Evolutionary conservation across 2,329 filamentous ascomycete species (phyloP), one percentile per base, ranked within the genome.

Genomic region (Trichoderma sp.): DNA sequence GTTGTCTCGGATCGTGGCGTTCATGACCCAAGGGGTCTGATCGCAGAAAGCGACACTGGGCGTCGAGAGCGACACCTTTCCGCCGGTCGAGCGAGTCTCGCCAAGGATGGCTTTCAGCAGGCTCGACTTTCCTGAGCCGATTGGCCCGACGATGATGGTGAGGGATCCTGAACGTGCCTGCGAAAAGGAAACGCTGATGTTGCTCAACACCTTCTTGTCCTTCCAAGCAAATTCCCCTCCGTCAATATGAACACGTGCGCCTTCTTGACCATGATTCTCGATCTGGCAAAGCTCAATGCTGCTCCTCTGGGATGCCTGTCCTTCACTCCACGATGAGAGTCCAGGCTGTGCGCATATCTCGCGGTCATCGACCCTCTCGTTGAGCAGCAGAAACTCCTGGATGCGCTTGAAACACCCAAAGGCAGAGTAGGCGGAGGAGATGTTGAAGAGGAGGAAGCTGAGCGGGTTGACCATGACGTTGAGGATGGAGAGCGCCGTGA

Each of bases 1-100:
- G 41, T 78, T 79, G 17, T 74, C 69, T 1, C 74, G 71, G 5
- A 79, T 71, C 0, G 72, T 73, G 0, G 70, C 74, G 24, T 78
- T 78, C 65, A 74, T 71, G 17, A 75, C 65, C 74, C 74, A 78
- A 0, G 74, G 70, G 2, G 72, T 73, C 60, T 76, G 74, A 3
- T 72, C 71, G 17, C 74, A 76, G 54, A 74, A 76, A 0, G 73
- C 73, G 0, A 76, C 66, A 21, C 71, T 69, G 1, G 69, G 45
- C 0, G 71, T 69, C 5, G 67, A 65, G 3, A 74, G 28, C 3
- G 68, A 70, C 9, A 77, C 66, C 0, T 59, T 50, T 0, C 75
- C 75, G 1, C 58, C 63, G 0, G 68, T 66, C 0, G 66, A 66
- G 0, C 64, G 63, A 0, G 69, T 69, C 65, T 76, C 75, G 1